Conservation (phyloP, 2,329 filamentous ascomycete species). For the Ciborinia camelliae region DNA sequence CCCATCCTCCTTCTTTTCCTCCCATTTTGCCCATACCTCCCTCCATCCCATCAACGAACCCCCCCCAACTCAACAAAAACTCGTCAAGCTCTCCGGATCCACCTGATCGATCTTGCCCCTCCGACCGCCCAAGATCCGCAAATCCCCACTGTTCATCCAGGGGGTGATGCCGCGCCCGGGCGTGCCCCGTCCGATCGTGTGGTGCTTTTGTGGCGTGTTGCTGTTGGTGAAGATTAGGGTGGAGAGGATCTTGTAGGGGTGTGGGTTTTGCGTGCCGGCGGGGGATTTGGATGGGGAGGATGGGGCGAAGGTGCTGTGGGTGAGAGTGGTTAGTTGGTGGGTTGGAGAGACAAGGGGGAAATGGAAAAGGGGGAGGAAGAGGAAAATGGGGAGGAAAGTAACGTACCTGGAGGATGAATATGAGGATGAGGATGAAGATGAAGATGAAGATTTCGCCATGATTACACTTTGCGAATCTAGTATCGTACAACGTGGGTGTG, state of each 20-base stretch:
- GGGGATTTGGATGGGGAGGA: background rate
- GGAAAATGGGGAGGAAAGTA: background rate
- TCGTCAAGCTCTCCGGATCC: slow-evolving; percentile 12
- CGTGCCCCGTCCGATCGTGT: background rate
- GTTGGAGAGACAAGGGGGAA: background rate
- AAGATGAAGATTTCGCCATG: background rate
- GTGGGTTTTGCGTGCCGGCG: too few relatives aligned
- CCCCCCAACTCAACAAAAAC: background rate
- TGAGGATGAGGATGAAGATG: background rate
- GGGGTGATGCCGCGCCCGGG: background rate
- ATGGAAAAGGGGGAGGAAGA: background rate
- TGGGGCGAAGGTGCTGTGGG: too few relatives aligned
- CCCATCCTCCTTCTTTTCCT: too few relatives aligned
- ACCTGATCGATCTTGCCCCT: slow-evolving; percentile 7
- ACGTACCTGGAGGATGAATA: background rate
- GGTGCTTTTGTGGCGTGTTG: background rate
- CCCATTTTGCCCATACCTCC: too few relatives aligned
- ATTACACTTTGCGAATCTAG: background rate
- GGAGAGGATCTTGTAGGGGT: background rate
- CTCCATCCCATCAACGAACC: too few relatives aligned
- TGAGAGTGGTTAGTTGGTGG: background rate
- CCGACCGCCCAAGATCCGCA: background rate
- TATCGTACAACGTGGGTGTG: too few relatives aligned
- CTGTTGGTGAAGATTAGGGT: background rate
- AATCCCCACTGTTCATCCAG: slow-evolving; percentile 11